phyloP scores from a whole-genome alignment of 1,284 basidiomycete species.

The Amylostereum chailletii region DNA sequence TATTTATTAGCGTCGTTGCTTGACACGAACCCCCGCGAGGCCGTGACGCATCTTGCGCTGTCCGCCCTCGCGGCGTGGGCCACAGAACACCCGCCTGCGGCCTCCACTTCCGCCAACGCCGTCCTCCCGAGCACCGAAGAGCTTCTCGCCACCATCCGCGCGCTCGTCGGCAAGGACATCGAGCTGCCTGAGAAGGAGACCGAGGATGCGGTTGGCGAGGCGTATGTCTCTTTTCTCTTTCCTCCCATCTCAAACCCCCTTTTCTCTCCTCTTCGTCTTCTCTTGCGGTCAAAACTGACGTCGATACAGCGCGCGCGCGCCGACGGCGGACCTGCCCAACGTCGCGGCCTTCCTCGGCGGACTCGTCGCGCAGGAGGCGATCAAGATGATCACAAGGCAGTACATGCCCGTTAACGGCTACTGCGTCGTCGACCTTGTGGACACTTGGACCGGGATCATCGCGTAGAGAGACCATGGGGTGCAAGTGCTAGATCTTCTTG shows the following conservation, averaged over 20 bases:
- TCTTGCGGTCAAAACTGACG: background rate
- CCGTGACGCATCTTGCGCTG: slow-evolving; percentile 58
- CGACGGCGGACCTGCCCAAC: slow-evolving; percentile 83
- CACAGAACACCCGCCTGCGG: slow-evolving; percentile 20
- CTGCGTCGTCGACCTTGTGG: slow-evolving; percentile 82
- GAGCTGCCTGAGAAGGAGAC: slow-evolving; percentile 56
- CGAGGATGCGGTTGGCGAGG: slow-evolving; percentile 63
- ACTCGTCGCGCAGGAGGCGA: slow-evolving; percentile 92
- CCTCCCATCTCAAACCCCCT: slow-evolving; percentile 1
- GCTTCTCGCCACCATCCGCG: slow-evolving; percentile 24
- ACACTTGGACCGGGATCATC: slow-evolving; percentile 60
- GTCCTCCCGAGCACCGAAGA: slow-evolving; percentile 22
- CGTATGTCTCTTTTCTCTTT: slow-evolving; percentile 43
- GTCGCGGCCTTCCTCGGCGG: slow-evolving; percentile 92
- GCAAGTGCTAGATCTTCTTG: no score
- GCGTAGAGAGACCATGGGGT: slow-evolving; percentile 1
- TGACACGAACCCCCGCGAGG: slow-evolving; percentile 36
- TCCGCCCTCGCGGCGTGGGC: slow-evolving; percentile 40
- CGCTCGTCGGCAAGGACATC: slow-evolving; percentile 24
- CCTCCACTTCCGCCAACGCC: slow-evolving; percentile 19
- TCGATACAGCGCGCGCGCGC: slow-evolving; percentile 59
- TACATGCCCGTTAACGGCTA: slow-evolving; percentile 89
- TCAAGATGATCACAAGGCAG: slow-evolving; percentile 96
- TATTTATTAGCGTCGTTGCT: slow-evolving; percentile 14
- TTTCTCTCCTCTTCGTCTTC: slow-evolving; percentile 5